These are phyloP conservation scores for Macrocybe gigantea DNA, from an alignment of 768 basidiomycete genomes.

Conservation along the genomic window DNA sequence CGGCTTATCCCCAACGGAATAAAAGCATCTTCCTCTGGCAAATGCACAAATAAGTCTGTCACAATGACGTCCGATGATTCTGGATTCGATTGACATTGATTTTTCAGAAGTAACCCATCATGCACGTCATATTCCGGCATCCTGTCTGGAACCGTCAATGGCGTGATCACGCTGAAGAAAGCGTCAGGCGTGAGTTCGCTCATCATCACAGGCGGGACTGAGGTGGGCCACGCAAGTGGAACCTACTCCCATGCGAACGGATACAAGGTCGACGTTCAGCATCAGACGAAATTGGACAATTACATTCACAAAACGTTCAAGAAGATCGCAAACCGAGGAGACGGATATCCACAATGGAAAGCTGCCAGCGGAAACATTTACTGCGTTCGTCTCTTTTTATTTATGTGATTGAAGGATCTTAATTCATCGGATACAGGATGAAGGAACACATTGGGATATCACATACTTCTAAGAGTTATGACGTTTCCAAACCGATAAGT, in stretches of 20 bases:
- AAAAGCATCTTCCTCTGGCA: constrained; percentile 18
- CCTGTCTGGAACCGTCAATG: constrained; percentile 21
- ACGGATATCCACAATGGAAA: constrained; percentile 22
- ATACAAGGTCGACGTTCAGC: constrained; percentile 22
- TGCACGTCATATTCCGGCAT: constrained; percentile 22
- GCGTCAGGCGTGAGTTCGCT: constrained; percentile 53
- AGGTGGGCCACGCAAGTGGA: constrained; percentile 22
- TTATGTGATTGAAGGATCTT: constrained; percentile 9
- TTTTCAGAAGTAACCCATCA: constrained; percentile 10
- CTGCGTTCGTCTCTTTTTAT: constrained; percentile 14
- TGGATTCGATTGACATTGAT: background rate
- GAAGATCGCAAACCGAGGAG: constrained; percentile 18
- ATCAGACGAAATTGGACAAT: constrained; percentile 15
- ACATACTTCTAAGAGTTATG: constrained; percentile 9
- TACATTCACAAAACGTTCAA: constrained; percentile 18
- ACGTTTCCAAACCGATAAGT: too few relatives aligned
- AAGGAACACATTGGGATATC: constrained; percentile 23
- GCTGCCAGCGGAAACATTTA: constrained; percentile 22
- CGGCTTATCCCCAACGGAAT: constrained; percentile 17
- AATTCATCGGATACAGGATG: constrained; percentile 12
- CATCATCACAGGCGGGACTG: constrained; percentile 65
- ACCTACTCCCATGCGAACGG: constrained; percentile 21
- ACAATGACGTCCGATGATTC: background rate
- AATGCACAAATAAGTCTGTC: constrained; percentile 16
- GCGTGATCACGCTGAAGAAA: constrained; percentile 21